Base-by-base conservation (phyloP, 2,329 filamentous ascomycete genomes). In the Aschersonia sp. region DNA sequence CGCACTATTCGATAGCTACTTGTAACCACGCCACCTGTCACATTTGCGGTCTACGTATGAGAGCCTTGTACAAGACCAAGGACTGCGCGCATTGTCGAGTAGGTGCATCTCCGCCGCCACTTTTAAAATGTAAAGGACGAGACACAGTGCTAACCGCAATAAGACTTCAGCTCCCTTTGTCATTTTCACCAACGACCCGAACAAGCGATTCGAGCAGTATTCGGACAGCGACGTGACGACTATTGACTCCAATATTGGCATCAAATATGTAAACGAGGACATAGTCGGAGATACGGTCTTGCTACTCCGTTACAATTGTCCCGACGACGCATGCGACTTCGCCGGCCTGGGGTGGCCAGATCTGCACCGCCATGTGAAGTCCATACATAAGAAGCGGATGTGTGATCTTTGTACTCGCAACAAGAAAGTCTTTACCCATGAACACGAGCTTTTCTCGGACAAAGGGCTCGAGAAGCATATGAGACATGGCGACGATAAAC, bases 371-470 rank as follows among this genome's bases (percentile, higher is more conserved):
- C 88, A 98, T 71, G 91, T 96, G 49, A 85, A 84, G 60, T 78
- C 72, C 47, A 77, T 76, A 50, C 92, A 98, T 68, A 75, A 82
- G 53, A 94, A 91, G 68, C 82, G 85, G 61, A 89, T 94, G 83
- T 94, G 85, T 65, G 88, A 95, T 63, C 73, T 95, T 9, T 96
- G 89, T 65, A 77, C 89, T 5, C 74, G 89, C 51, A 89, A 96
- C 70, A 98, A 98, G 68, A 96, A 95, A 61, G 89, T 96, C 35
- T 98, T 98, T 58, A 96, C 92, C 1, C 92, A 98, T 66, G 92
- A 98, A 65, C 92, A 98, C 61, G 87, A 94, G 53, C 74, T 98
- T 1, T 97, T 96, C 63, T 84, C 85, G 1, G 76, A 80, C 52
- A 77, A 82, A 53, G 87, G 91, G 55, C 72, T 97, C 45, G 81